Evolutionary conservation across 192 early-diverging fungal genomes (phyloP).

Genomic region (Entophlyctis helioformis): DNA sequence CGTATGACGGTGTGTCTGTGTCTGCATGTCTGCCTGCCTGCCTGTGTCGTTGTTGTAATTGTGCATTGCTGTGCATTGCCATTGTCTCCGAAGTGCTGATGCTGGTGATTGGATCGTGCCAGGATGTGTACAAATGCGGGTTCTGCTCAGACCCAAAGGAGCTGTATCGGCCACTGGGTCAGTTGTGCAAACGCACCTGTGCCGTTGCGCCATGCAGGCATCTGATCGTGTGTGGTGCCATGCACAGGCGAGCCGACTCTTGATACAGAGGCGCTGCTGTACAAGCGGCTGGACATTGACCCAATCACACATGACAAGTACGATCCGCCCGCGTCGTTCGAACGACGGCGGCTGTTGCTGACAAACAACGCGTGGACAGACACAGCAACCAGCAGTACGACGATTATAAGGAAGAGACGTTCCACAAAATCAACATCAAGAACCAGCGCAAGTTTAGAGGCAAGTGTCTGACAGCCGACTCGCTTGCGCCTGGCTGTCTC

Average conservation of each 20-base stretch:
- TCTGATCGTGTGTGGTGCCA: neutral
- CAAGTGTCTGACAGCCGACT: neutral
- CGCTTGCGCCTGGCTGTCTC: neutral
- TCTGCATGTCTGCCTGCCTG: neutral
- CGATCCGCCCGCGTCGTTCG: too few relatives aligned
- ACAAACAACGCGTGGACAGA: neutral
- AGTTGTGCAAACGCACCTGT: neutral
- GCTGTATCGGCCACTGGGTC: slow-evolving; percentile 31
- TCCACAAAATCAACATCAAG: slow-evolving; percentile 4
- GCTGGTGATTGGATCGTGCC: neutral
- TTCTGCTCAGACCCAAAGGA: slow-evolving; percentile 41
- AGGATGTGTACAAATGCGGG: slow-evolving; percentile 26
- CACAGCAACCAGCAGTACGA: neutral
- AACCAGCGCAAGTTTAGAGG: slow-evolving; percentile 3
- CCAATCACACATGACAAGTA: slow-evolving; percentile 12
- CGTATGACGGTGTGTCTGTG: neutral
- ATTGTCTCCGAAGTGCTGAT: neutral
- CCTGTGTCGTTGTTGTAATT: neutral
- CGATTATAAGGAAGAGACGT: slow-evolving; percentile 3
- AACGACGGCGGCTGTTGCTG: too few relatives aligned
- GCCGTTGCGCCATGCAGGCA: neutral
- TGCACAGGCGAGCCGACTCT: slow-evolving; percentile 22
- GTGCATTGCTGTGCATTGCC: neutral
- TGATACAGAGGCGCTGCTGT: slow-evolving; percentile 27
- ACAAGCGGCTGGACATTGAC: slow-evolving; percentile 22